Conservation (phyloP, 1,284 basidiomycete species). For the Malassezia globosa region DNA sequence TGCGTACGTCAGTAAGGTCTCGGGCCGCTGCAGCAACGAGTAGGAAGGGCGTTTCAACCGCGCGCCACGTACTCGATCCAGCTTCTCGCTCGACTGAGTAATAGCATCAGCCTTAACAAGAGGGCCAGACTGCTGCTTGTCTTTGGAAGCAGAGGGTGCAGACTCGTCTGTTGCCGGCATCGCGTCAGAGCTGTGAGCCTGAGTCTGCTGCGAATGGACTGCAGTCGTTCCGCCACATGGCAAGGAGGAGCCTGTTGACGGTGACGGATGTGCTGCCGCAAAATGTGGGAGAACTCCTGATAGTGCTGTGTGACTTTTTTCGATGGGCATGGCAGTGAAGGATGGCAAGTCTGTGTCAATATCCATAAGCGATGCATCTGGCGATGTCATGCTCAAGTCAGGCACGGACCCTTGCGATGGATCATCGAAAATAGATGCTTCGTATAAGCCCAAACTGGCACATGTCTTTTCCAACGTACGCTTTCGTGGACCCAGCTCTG, state of each 20-base stretch:
- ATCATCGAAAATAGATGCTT: constrained; percentile 15
- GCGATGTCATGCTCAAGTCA: not conserved
- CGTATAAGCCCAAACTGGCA: no score
- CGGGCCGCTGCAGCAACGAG: constrained; percentile 26
- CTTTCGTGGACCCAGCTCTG: constrained; percentile 22
- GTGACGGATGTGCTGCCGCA: not conserved
- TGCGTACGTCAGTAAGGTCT: constrained; percentile 48
- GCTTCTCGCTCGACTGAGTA: no score
- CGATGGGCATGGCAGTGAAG: not conserved
- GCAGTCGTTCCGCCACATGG: no score
- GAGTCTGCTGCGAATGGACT: no score
- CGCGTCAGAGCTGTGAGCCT: no score
- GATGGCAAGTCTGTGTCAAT: constrained; percentile 15
- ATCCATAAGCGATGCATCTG: constrained; percentile 17
- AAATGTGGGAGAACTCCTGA: not conserved
- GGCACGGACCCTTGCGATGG: not conserved
- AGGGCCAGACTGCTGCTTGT: not conserved
- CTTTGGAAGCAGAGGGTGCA: not conserved
- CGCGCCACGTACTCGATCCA: no score
- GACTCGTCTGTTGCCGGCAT: not conserved
- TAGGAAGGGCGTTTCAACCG: constrained; percentile 3
- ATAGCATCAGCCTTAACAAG: not conserved
- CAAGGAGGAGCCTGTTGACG: no score
- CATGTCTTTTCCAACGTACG: constrained; percentile 15
- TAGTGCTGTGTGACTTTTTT: not conserved